Percentiles rank a stretch among this genome's conserved stretches.
Evolutionary conservation across 176 grass and related monocot genomes (phyloP).

Genomic region (Alloteropsis semialata): DNA sequence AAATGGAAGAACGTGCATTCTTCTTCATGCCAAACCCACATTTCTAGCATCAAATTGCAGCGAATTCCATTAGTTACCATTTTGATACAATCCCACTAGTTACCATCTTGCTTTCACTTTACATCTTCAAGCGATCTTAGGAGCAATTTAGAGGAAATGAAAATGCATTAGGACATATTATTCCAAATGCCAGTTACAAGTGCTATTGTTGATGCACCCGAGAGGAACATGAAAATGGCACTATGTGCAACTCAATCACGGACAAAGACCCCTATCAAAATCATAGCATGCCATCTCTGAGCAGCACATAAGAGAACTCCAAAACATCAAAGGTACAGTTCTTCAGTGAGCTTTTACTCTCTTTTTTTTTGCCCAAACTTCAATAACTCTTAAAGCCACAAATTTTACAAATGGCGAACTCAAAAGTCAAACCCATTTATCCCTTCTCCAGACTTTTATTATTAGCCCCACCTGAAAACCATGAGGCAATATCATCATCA

Average conservation of each 20-base stretch:
- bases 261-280: not conserved
- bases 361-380: not conserved
- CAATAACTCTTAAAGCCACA: not conserved
- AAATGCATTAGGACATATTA: not conserved
- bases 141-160: no score
- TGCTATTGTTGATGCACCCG: not conserved
- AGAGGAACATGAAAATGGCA: not conserved
- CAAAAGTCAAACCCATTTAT: not conserved
- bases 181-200: not conserved
- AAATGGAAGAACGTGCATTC: not conserved
- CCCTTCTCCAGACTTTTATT: not conserved
- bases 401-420: not conserved
- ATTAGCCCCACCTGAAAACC: conserved; percentile 22
- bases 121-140: not conserved
- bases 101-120: not conserved
- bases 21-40: not conserved
- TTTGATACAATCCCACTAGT: not conserved
- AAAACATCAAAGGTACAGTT: not conserved
- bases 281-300: not conserved
- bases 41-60: not conserved
- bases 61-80: not conserved
- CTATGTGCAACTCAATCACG: not conserved
- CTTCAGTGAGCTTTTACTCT: not conserved
- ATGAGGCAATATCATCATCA: conserved; percentile 44
- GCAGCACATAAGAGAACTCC: not conserved